Conservation (phyloP, 345 rosid species). For the Laguncularia racemosa region DNA sequence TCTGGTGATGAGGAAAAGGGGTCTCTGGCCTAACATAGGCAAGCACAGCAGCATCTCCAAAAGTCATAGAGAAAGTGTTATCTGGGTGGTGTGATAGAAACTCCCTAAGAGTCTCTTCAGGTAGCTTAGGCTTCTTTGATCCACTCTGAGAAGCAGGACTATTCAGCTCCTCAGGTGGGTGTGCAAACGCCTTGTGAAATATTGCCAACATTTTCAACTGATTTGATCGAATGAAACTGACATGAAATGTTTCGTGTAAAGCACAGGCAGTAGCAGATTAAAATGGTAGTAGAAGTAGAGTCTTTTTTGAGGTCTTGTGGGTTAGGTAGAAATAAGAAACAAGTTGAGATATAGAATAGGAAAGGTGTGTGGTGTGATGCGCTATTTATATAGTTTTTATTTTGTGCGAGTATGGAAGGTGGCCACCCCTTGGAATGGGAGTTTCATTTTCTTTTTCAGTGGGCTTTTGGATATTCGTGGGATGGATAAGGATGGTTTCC, state of each 20-base stretch:
- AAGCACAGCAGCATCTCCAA: conserved; percentile 61
- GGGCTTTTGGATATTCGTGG: too few species aligned
- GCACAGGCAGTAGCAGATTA: background rate
- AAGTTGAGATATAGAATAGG: too few species aligned
- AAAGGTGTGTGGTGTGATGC: too few species aligned
- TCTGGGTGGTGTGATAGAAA: conserved; percentile 47
- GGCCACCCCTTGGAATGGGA: too few species aligned
- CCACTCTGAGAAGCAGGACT: conserved; percentile 62
- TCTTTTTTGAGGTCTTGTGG: too few species aligned
- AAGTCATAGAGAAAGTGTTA: conserved; percentile 59
- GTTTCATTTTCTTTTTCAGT: too few species aligned
- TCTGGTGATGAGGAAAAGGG: conserved; percentile 30
- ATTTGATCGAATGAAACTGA: background rate
- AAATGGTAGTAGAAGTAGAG: too few species aligned
- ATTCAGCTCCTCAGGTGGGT: conserved; percentile 89
- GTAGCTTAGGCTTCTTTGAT: conserved; percentile 46
- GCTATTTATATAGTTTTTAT: too few species aligned
- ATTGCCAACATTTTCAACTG: conserved; percentile 67
- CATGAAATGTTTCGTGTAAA: background rate
- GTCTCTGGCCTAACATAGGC: conserved; percentile 43
- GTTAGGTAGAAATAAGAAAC: too few species aligned
- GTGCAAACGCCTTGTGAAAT: conserved; percentile 62
- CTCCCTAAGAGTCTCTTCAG: conserved; percentile 53
- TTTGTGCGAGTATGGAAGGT: too few species aligned
- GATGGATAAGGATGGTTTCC: too few species aligned